Base-by-base conservation (phyloP, 495 filamentous ascomycete species). In the Talaromyces liani region DNA sequence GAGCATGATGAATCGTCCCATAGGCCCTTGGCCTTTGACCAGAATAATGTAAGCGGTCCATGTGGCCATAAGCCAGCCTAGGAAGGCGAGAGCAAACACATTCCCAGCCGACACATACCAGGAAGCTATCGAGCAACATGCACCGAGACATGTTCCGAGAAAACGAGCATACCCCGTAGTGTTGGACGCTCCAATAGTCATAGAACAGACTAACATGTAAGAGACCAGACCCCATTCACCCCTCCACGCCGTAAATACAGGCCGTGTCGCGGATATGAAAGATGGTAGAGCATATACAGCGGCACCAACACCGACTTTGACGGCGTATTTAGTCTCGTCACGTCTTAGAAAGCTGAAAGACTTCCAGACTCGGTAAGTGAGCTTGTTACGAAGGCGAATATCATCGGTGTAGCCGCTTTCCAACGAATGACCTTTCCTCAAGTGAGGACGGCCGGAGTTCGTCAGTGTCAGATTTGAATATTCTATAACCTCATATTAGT, bases 131-230 rank as follows among this genome's bases (percentile, higher is more conserved):
- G 92, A 89, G 67, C 87, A 87, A 6, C 83, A 66, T 14, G 91
- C 92, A 20, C 94, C 94, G 24, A 96, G 76, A 62, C 90, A 82
- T 6, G 93, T 98, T 60, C 94, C 94, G n/a, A 89, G 75, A 67
- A 97, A 94, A 64, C 94, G 87, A 61, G 91, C 82, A 75, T 82
- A 85, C 4, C 91, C 92, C 5, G 93, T 96, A 20, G 92, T 96
- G 68, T 98, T 98, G 14, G 91, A 90, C 20, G 93, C 90, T 9
- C 94, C 94, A 47, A 97, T 91, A 0, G 93, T 98, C 93, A 97
- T 97, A 6, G 90, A 90, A 72, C 93, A 97, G 18, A 98, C 94
- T 61, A 98, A 83, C 94, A 98, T 98, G 77, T 96, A 98, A 0
- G 93, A 97, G 41, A 98, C 72, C 1, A 98, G 79, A 12, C 93